Conservation (phyloP, 148 eudicot species). For the Silene uniflora region DNA sequence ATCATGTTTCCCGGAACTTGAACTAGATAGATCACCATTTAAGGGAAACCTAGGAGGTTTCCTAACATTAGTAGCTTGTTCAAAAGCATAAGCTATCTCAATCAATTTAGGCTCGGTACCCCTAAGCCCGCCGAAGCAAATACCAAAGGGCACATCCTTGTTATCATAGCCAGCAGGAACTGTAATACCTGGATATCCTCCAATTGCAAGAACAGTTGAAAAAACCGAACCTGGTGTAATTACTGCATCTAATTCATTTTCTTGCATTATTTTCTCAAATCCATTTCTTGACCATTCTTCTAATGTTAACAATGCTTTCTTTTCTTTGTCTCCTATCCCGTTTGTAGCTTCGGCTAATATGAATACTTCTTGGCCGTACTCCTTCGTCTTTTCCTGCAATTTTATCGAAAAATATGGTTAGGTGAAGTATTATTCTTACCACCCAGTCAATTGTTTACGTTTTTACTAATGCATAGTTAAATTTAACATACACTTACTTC, state of each 20-base stretch:
- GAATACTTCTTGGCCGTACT: constrained; percentile 41
- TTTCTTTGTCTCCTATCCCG: constrained; percentile 35
- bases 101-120: constrained; percentile 33
- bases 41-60: constrained; percentile 25
- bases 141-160: constrained; percentile 30
- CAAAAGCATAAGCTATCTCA: constrained; percentile 38
- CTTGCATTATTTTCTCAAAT: constrained; percentile 49
- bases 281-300: constrained; percentile 29
- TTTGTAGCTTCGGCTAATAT: constrained; percentile 37
- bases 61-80: constrained; percentile 38
- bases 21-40: background rate
- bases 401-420: too few relatives aligned
- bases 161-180: constrained; percentile 35
- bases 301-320: constrained; percentile 10
- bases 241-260: constrained; percentile 46
- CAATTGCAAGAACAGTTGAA: constrained; percentile 37
- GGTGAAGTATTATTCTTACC: too few relatives aligned
- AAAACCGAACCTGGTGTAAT: constrained; percentile 27
- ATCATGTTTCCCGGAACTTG: background rate
- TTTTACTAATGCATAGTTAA: background rate
- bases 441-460: too few relatives aligned
- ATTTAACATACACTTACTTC: constrained; percentile 16
- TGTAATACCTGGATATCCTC: constrained; percentile 50
- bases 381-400: constrained; percentile 42
- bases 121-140: constrained; percentile 32